A percentile compares a stretch with the other conserved stretches of the same genome.
Evolutionary conservation across 2,329 filamentous ascomycete species (phyloP).

Genomic region (Metarhizium sp.): DNA sequence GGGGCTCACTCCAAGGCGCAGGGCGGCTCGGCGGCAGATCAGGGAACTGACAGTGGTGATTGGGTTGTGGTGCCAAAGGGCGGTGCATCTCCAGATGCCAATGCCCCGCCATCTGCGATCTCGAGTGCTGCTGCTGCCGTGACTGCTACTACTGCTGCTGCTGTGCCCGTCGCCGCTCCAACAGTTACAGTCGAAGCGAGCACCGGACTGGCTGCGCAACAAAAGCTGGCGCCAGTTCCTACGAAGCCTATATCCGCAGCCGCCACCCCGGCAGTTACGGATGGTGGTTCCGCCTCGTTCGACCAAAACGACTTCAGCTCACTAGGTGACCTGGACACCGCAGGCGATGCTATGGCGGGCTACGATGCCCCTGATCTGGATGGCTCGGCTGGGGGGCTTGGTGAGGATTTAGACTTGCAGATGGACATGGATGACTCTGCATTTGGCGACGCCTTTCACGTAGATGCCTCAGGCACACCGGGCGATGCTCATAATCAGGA

Average conservation of each 20-base stretch:
- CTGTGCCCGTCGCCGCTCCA: not conserved
- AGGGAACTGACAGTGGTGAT: conserved; percentile 48
- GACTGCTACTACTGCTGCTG: not conserved
- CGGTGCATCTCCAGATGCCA: conserved; percentile 33
- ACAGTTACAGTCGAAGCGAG: not conserved
- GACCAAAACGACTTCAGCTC: conserved; percentile 54
- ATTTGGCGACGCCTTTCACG: conserved; percentile 76
- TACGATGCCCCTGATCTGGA: conserved; percentile 51
- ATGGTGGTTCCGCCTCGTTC: conserved; percentile 33
- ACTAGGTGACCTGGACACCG: conserved; percentile 58
- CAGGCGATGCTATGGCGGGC: conserved; percentile 59
- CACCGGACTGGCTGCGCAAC: conserved; percentile 4
- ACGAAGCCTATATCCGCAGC: conserved; percentile 32
- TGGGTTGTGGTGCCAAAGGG: conserved; percentile 69
- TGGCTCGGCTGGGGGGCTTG: conserved; percentile 33
- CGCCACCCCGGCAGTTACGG: conserved; percentile 33
- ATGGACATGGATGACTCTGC: conserved; percentile 71
- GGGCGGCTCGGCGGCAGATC: conserved; percentile 35
- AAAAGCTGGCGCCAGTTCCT: conserved; percentile 12
- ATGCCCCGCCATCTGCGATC: conserved; percentile 6
- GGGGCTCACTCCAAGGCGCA: conserved; percentile 24
- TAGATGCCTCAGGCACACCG: conserved; percentile 32
- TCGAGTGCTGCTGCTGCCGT: not conserved
- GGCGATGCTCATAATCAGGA: conserved; percentile 23
- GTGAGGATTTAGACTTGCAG: conserved; percentile 48